Percentiles rank a stretch among this genome's conserved stretches.
Conservation (phyloP, 192 early-diverging fungal species). For the Chytriomyces sp. region DNA sequence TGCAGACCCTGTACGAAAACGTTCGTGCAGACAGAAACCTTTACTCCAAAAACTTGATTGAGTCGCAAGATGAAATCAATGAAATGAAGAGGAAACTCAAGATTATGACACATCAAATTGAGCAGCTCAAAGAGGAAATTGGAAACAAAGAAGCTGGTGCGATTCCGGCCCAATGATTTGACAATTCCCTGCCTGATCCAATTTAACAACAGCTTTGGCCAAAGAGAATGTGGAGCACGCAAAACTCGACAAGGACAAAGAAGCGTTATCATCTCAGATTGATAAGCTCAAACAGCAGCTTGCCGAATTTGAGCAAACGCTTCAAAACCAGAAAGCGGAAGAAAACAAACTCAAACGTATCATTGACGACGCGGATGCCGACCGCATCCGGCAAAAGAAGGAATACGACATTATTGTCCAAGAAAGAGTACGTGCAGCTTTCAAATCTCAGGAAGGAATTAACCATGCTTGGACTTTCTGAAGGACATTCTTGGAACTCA, state of each 20-base stretch:
- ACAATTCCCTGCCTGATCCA: slow-evolving; percentile 5
- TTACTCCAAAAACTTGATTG: slow-evolving; percentile 63
- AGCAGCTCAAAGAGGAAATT: slow-evolving; percentile 67
- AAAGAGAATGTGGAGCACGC: slow-evolving; percentile 63
- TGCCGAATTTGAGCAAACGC: slow-evolving; percentile 49
- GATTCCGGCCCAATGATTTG: slow-evolving; percentile 15
- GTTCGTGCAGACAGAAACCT: slow-evolving; percentile 62
- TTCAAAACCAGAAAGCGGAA: slow-evolving; percentile 60
- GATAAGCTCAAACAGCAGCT: slow-evolving; percentile 57
- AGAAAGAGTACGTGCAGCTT: slow-evolving; percentile 45
- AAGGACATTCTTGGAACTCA: slow-evolving; percentile 65
- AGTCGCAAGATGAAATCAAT: slow-evolving; percentile 63
- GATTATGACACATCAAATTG: slow-evolving; percentile 65
- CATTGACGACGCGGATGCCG: slow-evolving; percentile 55
- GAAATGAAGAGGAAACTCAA: slow-evolving; percentile 66
- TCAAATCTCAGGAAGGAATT: not conserved
- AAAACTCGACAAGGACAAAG: slow-evolving; percentile 67
- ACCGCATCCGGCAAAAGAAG: slow-evolving; percentile 58
- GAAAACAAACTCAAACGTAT: slow-evolving; percentile 64
- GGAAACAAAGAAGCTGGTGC: slow-evolving; percentile 57
- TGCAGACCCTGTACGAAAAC: slow-evolving; percentile 57
- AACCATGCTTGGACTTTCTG: not conserved
- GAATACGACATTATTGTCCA: slow-evolving; percentile 60
- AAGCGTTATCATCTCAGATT: slow-evolving; percentile 52
- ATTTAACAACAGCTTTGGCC: slow-evolving; percentile 45